Evolutionary conservation across 305 asterid species (phyloP), one percentile per base, ranked within the genome.

Genomic region (Euphrasia arctica): DNA sequence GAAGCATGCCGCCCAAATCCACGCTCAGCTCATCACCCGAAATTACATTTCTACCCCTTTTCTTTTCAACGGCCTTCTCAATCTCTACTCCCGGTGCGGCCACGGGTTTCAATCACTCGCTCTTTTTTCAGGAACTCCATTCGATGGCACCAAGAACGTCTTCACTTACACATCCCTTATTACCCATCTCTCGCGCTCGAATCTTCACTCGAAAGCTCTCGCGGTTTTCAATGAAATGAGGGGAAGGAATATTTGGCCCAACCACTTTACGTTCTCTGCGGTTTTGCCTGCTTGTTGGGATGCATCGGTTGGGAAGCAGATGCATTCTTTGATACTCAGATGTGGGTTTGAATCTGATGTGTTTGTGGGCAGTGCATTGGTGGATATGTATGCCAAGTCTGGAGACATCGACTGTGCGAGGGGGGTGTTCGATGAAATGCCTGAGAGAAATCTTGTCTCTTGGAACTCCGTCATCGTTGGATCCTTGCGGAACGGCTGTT

Each of bases 341-440:
- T 64, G 71, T 61, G 86, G 86, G 32, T 71, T 80, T 69, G 80
- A 72, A 12, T 55, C 60, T 15, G 83, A 83, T 66, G 72, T 78
- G 76, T 78, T 71, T 34, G 79, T 80, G 43, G 62, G 84, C 12
- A 78, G 82, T 49, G 85, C 85, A 28, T 74, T 83, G 75, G 75
- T 80, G 32, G 78, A 78, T 60, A 74, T 78, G 89, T 80, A 83
- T 45, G 79, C 80, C 0, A 78, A 72, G 36, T 71, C 69, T 7
- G 83, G 84, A 39, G 83, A 74, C 34, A 62, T 74, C 59, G 43
- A 4, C 28, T 15, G 31, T 5, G 89, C 87, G 3, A 62, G 59
- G 65, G 59, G 3, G 3, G 28, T 77, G 80, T 83, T 85, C 4
- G 85, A 80, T 57, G 82, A 83, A 77, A 80, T 85, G 82, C 85